These are phyloP conservation scores for Heterobasidion parviporum DNA, from an alignment of 1,284 basidiomycete species.

Conservation along the genomic window DNA sequence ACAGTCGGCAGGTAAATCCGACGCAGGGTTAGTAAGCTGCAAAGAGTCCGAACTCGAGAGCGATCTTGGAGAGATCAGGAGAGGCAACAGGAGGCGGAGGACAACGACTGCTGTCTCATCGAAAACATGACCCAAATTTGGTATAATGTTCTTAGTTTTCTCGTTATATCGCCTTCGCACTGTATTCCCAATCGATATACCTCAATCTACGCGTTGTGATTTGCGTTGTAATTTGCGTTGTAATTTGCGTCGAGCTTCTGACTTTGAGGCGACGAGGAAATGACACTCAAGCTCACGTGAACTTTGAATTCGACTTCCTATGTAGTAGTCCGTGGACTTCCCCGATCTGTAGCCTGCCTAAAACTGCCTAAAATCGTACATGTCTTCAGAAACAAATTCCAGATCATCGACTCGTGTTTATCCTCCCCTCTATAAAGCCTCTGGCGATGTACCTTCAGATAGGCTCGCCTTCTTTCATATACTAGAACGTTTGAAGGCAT, in stretches of 20 bases:
- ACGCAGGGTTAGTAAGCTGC: conserved; percentile 38
- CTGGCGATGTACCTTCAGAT: conserved; percentile 53
- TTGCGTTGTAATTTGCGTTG: no score
- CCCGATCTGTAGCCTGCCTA: neutral
- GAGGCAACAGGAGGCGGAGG: conserved; percentile 62
- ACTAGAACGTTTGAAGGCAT: conserved; percentile 80
- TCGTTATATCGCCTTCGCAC: neutral
- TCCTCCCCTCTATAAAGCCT: conserved; percentile 46
- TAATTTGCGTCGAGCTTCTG: neutral
- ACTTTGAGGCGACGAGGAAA: neutral
- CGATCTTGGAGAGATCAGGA: conserved; percentile 67
- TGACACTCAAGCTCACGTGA: no score
- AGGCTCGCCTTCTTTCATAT: conserved; percentile 86
- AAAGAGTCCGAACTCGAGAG: conserved; percentile 65
- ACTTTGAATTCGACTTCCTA: no score
- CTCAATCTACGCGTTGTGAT: neutral
- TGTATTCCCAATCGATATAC: neutral
- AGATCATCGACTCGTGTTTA: conserved; percentile 26
- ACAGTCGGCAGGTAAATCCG: conserved; percentile 45
- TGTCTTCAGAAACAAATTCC: neutral
- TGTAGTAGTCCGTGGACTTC: neutral
- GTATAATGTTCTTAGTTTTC: no score
- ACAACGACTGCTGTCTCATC: conserved; percentile 23
- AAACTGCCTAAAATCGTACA: neutral
- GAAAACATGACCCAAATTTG: no score